Percentiles rank a stretch among this genome's conserved stretches.
Conservation (phyloP, 768 basidiomycete species). For the Coprinopsis marcescibilis region DNA sequence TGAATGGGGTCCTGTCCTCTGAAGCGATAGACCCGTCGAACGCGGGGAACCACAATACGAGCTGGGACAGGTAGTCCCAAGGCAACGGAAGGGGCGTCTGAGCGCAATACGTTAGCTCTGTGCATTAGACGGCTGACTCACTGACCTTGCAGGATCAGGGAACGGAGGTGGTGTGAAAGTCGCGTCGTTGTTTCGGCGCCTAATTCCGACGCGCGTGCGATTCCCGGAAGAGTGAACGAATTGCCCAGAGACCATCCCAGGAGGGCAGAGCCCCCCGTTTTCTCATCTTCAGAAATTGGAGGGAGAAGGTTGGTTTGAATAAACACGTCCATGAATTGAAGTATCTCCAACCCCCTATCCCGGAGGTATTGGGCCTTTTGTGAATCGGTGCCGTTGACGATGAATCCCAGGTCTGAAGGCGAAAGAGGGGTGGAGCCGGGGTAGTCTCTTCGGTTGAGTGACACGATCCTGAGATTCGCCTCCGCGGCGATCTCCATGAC, state of each 20-base stretch:
- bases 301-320: too few species aligned
- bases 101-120: background rate
- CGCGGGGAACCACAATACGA: constrained; percentile 19
- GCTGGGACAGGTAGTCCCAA: constrained; percentile 21
- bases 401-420: too few species aligned
- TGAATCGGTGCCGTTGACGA: too few species aligned
- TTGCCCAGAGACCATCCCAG: constrained; percentile 33
- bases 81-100: constrained; percentile 22
- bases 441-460: too few species aligned
- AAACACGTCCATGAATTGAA: too few species aligned
- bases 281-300: too few species aligned
- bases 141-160: constrained; percentile 24
- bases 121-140: background rate
- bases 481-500: too few species aligned
- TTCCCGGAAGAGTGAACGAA: constrained; percentile 18
- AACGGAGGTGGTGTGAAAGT: constrained; percentile 18
- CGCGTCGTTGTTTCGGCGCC: constrained; percentile 13
- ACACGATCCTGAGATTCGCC: too few species aligned
- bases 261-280: too few species aligned
- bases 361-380: too few species aligned
- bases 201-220: constrained; percentile 18
- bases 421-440: too few species aligned
- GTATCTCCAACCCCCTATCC: too few species aligned
- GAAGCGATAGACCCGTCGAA: constrained; percentile 20
- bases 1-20: constrained; percentile 15